Base-by-base conservation (phyloP, 2,329 filamentous ascomycete genomes). In the Fusarium austroafricanum region DNA sequence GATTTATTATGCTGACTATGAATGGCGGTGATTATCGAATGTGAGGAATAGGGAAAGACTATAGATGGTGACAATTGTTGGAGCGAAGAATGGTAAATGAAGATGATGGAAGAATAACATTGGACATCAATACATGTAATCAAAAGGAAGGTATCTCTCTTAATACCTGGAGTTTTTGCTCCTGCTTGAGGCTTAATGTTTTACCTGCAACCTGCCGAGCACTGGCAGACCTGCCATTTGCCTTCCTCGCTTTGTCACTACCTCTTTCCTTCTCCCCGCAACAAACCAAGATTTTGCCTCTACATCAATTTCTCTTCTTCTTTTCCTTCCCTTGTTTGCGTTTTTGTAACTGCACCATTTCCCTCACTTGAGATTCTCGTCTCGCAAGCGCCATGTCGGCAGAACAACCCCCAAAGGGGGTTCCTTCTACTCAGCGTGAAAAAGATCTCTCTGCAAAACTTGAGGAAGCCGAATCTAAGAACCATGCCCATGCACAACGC, bases 361-460 rank as follows among this genome's bases (percentile, higher is more conserved):
- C 18, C 38, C 8, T 18, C 37, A 12, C 6, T 10, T 18, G n/a
- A 20, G 18, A 6, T 11, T 20, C n/a, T 15, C n/a, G 15, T 39
- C 17, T n/a, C 33, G 17, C 9, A 11, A 10, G 26, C 26, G 26
- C 6, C 12, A 65, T 65, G 61, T 31, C 53, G 18, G 33, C 29
- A 10, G 31, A 56, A 39, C 55, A 56, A 14, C 18, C 33, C 26
- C 29, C 15, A 4, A 28, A 43, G 28, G 8, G 20, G 10, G 11
- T 9, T 17, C 28, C 21, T n/a, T 53, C 57, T 10, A 31, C 29
- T 8, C 29, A 64, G 18, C 53, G 58, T 2, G 58, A 67, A 37
- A 58, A 17, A 20, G 53, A 64, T 5, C 65, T 67, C 12, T 42
- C 44, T 5, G 12, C 20, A 17, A 47, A 60, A 17, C 58, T 67